A percentile compares a stretch with the other conserved stretches of the same genome.
Conservation (phyloP, 2,329 filamentous ascomycete species). For the Aspergillus sojae region DNA sequence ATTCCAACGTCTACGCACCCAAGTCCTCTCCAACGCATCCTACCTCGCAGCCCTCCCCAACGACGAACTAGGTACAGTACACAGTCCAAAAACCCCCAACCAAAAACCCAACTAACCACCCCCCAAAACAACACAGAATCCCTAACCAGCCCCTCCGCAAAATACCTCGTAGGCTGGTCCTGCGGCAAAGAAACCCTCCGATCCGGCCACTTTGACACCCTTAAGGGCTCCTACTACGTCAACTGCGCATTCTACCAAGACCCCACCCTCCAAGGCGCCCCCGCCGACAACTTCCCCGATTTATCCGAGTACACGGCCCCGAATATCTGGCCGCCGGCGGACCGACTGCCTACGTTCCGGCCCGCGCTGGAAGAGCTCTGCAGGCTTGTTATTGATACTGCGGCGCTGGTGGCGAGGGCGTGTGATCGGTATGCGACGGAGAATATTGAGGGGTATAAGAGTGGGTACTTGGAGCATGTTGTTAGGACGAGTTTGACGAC, state of each 20-base stretch:
- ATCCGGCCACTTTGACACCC: constrained; percentile 62
- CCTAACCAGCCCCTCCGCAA: constrained; percentile 50
- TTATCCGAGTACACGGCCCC: constrained; percentile 88
- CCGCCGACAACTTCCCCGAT: constrained; percentile 45
- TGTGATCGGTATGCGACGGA: constrained; percentile 83
- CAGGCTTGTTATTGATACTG: constrained; percentile 82
- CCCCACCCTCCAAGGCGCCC: constrained; percentile 38
- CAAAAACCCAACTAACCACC: constrained; percentile 46
- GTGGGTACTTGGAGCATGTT: constrained; percentile 81
- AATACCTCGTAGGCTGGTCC: constrained; percentile 67
- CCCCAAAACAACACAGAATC: constrained; percentile 31
- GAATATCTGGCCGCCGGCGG: constrained; percentile 81
- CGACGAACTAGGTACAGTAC: constrained; percentile 64
- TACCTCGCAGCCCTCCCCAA: constrained; percentile 81
- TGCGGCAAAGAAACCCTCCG: constrained; percentile 66
- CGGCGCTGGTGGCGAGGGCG: constrained; percentile 82
- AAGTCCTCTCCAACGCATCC: constrained; percentile 81
- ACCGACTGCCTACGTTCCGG: constrained; percentile 74
- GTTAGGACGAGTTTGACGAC: constrained; percentile 84
- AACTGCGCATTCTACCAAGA: constrained; percentile 60
- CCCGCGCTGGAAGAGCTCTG: constrained; percentile 75
- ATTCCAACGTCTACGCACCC: constrained; percentile 72
- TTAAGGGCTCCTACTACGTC: constrained; percentile 67
- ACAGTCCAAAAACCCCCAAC: too few relatives aligned
- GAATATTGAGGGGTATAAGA: constrained; percentile 75